These are phyloP conservation scores for Curvularia sp. DNA, from an alignment of 2,329 filamentous ascomycete genomes.

Conservation along the genomic window DNA sequence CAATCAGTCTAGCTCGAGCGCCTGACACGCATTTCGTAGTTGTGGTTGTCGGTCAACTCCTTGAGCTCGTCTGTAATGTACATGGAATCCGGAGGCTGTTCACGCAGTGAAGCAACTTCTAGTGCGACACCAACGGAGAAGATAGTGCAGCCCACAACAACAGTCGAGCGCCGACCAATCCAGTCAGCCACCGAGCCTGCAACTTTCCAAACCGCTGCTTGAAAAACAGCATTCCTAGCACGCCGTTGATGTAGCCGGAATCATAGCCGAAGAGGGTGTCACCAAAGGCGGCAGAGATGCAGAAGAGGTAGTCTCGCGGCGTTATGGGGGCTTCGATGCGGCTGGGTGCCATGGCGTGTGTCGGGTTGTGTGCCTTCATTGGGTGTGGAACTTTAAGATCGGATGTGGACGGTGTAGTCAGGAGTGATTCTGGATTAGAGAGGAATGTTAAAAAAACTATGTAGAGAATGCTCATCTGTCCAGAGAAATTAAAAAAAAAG, in stretches of 20 bases:
- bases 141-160: conserved; percentile 46
- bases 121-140: conserved; percentile 50
- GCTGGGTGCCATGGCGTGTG: conserved; percentile 47
- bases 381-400: background rate
- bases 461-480: too few relatives aligned
- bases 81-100: conserved; percentile 73
- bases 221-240: conserved; percentile 56
- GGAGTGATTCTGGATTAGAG: background rate
- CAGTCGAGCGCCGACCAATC: conserved; percentile 72
- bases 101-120: conserved; percentile 65
- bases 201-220: conserved; percentile 51
- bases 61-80: conserved; percentile 80
- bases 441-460: too few relatives aligned
- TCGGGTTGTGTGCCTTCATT: conserved; percentile 8
- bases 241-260: conserved; percentile 76
- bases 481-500: too few relatives aligned
- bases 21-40: conserved; percentile 69
- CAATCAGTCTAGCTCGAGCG: conserved; percentile 71
- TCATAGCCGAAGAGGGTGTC: conserved; percentile 80
- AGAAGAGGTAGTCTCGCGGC: conserved; percentile 55
- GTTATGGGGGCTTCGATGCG: conserved; percentile 62
- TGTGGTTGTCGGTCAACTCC: conserved; percentile 88
- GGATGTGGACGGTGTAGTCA: background rate
- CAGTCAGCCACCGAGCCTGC: conserved; percentile 72
- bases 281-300: conserved; percentile 58